Evolutionary conservation across 2,329 filamentous ascomycete genomes (phyloP).

Genomic region (Colletotrichum horii): DNA sequence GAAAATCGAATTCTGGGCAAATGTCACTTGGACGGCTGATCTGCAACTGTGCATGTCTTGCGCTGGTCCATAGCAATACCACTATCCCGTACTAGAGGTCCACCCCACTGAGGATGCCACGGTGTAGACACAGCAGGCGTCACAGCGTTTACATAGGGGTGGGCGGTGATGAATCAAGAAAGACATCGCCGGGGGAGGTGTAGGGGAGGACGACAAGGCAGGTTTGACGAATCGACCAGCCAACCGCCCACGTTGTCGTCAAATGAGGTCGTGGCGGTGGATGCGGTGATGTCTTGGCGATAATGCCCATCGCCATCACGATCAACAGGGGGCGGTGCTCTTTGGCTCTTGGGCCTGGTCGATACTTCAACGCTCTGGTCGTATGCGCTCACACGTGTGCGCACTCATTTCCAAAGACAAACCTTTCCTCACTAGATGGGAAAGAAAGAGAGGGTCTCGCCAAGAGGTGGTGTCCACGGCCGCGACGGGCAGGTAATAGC

Average conservation of each 20-base stretch:
- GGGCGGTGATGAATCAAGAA: background rate
- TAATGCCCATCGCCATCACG: background rate
- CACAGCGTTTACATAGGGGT: background rate
- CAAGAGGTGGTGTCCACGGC: constrained; percentile 2
- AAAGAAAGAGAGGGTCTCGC: constrained; percentile 1
- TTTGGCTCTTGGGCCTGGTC: background rate
- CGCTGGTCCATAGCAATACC: background rate
- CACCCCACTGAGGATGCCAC: background rate
- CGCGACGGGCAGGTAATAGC: background rate
- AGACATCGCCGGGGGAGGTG: background rate
- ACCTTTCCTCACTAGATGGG: background rate
- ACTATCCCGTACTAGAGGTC: background rate
- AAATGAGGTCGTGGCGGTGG: background rate
- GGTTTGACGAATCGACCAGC: background rate
- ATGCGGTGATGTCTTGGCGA: background rate
- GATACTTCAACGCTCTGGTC: background rate
- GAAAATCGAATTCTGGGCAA: background rate
- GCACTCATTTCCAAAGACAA: background rate
- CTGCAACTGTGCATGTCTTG: constrained; percentile 3
- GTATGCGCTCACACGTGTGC: background rate
- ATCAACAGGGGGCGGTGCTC: background rate
- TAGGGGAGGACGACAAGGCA: background rate
- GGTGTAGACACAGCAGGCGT: background rate
- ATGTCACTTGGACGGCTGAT: background rate
- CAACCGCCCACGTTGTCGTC: background rate